A percentile compares a stretch with the other conserved stretches of the same genome.
Conservation (phyloP, 345 rosid genomes). For the Melaleuca quinquenervia region DNA sequence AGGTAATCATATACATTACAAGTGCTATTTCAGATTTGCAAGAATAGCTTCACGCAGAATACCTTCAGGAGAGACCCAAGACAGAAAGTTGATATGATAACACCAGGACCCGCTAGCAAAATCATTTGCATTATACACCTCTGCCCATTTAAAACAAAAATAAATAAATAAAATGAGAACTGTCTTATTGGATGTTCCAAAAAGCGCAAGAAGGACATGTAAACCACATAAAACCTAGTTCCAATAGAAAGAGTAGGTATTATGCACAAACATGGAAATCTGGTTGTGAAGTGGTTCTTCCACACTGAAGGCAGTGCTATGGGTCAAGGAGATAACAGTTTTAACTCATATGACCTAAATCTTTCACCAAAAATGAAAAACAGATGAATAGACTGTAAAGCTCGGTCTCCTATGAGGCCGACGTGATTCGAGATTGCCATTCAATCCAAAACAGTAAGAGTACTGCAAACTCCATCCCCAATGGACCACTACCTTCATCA, state of each 20-base stretch:
- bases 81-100: constrained; percentile 68
- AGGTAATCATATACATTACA: neutral
- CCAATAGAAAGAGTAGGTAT: neutral
- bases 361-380: neutral
- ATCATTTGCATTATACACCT: constrained; percentile 83
- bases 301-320: neutral
- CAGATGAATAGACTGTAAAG: neutral
- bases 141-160: constrained; percentile 20
- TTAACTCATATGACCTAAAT: neutral
- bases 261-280: neutral
- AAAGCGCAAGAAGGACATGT: neutral
- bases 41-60: neutral
- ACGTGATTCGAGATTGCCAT: neutral
- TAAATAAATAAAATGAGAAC: neutral
- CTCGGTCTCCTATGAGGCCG: neutral
- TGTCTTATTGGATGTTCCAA: neutral
- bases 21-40: neutral
- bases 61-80: constrained; percentile 81
- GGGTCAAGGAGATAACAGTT: neutral
- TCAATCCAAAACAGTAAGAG: neutral
- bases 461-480: neutral
- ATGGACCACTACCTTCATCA: neutral
- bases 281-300: neutral
- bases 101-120: constrained; percentile 96
- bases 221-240: neutral